phyloP scores from a whole-genome alignment of 805 yeast genomes.

The Pichia cephalocereana region DNA sequence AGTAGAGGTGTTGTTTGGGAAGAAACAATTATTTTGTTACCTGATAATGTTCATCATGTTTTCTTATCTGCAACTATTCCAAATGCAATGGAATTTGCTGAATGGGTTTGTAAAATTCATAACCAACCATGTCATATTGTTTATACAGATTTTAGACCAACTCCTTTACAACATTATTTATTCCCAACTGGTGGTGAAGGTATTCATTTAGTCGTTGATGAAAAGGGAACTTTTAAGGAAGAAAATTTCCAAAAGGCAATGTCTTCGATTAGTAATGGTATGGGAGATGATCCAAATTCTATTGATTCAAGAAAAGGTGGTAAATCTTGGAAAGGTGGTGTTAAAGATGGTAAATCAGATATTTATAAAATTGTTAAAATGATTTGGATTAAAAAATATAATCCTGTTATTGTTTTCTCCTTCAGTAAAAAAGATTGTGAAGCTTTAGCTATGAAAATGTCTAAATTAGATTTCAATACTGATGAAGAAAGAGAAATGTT shows the following conservation, averaged over 20 bases:
- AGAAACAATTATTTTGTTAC: conserved; percentile 90
- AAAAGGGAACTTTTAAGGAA: conserved; percentile 90
- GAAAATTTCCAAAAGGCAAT: conserved; percentile 98
- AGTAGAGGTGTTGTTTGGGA: conserved; percentile 99
- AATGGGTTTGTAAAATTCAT: conserved; percentile 97
- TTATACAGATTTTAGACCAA: conserved; percentile 93
- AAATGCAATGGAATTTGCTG: conserved; percentile 95
- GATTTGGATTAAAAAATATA: conserved; percentile 95
- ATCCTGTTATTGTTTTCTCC: conserved; percentile 98
- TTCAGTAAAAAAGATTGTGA: conserved; percentile 97
- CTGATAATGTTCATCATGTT: conserved; percentile 92
- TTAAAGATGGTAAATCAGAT: conserved; percentile 57
- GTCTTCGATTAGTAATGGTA: conserved; percentile 78
- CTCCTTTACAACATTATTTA: conserved; percentile 78
- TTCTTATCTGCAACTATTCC: conserved; percentile 97
- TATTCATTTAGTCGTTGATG: conserved; percentile 94
- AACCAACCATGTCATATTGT: conserved; percentile 93
- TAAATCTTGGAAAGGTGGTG: conserved; percentile 81
- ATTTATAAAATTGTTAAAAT: conserved; percentile 93
- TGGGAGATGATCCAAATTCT: conserved; percentile 77
- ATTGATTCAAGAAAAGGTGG: conserved; percentile 45
- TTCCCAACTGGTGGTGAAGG: conserved; percentile 99
- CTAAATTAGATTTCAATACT: conserved; percentile 81
- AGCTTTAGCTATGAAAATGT: conserved; percentile 87
- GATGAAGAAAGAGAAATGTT: conserved; percentile 58